These are phyloP conservation scores for Plasmodium berghei DNA, from an alignment of 169 alveolate genomes.

Conservation along the genomic window DNA sequence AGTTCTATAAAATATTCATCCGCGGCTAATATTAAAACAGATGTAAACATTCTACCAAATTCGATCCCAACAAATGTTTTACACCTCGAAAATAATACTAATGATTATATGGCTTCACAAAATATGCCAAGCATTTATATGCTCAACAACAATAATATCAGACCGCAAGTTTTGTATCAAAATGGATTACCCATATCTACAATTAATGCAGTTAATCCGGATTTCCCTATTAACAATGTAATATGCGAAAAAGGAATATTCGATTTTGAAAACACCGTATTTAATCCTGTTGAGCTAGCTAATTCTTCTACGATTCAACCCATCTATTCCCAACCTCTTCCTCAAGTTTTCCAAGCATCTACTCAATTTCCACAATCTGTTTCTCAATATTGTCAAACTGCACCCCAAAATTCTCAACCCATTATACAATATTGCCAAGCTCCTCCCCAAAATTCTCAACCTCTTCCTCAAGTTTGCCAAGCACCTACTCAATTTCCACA, in stretches of 20 bases:
- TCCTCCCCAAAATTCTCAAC: no score
- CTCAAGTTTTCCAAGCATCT: no score
- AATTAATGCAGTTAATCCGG: slow-evolving; percentile 2
- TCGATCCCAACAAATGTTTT: slow-evolving; percentile 21
- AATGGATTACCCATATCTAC: slow-evolving; percentile 7
- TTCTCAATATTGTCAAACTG: no score
- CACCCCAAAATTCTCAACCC: not conserved
- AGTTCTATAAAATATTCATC: slow-evolving; percentile 49
- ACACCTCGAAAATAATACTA: slow-evolving; percentile 33
- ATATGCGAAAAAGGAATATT: slow-evolving; percentile 2
- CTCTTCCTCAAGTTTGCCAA: no score
- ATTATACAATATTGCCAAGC: not conserved
- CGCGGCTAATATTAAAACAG: slow-evolving; percentile 12
- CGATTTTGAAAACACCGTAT: not conserved
- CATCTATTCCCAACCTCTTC: no score
- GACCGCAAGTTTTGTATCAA: slow-evolving; percentile 6
- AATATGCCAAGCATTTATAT: slow-evolving; percentile 38
- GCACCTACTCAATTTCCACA: no score
- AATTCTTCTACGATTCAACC: no score
- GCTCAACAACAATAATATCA: slow-evolving; percentile 26
- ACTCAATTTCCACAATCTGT: no score
- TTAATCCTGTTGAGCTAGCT: no score
- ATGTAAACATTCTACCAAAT: not conserved
- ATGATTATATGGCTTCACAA: slow-evolving; percentile 7
- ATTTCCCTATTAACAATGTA: slow-evolving; percentile 4